Evolutionary conservation across 1,284 basidiomycete species (phyloP), one percentile per base, ranked within the genome.

Genomic region (Pseudozyma sp.): DNA sequence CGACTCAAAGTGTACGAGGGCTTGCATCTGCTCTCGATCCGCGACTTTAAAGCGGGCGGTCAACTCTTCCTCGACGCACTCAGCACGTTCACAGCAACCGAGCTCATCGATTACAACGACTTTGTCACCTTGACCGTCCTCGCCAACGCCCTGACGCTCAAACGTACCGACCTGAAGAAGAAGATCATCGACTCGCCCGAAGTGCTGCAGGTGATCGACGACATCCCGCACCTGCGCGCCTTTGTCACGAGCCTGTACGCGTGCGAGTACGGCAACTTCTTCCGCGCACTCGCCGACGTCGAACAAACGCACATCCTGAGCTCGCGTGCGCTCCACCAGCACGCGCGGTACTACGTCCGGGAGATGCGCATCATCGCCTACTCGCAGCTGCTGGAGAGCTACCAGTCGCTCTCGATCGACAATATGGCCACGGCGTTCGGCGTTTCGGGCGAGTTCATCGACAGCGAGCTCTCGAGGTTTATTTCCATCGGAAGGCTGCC

Each of bases 361-460:
- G 97, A 98, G 85, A 95, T 98, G 92, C 91, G 96, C 45, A 95
- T 99, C 80, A 90, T 94, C 47, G 94, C 95, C 3, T 99, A 98
- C 86, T 87, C 89, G 37, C 96, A 98, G 84, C 88, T 98, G 3
- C 87, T 99, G 16, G 94, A 98, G 85, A 92, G 90, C 16, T 99
- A 99, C 85, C 89, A 92, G 50, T 93, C 91, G 68, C 88, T 99
- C 40, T 97, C 95, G 1, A 86, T 99, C 42, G 92, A 95, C 69
- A 92, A 92, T 75, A 89, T 99, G 79, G 89, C 90, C 49, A 87
- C 89, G 3, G 94, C 94, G 13, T 99, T 99, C 77, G 96, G 96
- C 30, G 95, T 98, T 35, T 90, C 90, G 55, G 88, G 92, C 45
- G 90, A 91, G 11, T 98, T 95, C 80, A 90, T 98, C 51, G 95